A percentile compares a stretch with the other conserved stretches of the same genome.
phyloP scores from a whole-genome alignment of 2,329 filamentous ascomycete genomes.

The Xylaria arbuscula region DNA sequence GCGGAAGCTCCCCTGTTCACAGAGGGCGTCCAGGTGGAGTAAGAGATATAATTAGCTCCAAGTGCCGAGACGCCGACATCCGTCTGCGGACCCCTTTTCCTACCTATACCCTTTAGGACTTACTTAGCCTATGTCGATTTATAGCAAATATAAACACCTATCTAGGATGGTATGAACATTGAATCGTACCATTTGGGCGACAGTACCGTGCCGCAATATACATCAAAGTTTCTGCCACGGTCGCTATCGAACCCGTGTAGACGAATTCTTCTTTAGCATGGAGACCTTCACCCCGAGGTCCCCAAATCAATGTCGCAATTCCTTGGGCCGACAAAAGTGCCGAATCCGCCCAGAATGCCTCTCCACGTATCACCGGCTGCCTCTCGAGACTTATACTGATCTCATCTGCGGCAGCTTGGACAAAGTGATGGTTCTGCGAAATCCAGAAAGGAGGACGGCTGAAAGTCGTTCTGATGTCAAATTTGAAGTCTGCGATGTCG shows the following conservation, averaged over 20 bases:
- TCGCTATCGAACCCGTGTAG: constrained; percentile 16
- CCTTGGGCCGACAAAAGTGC: constrained; percentile 20
- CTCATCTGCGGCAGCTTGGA: too few species aligned
- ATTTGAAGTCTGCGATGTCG: too few species aligned
- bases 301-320: constrained; percentile 25
- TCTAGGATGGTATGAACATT: too few species aligned
- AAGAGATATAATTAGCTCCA: background rate
- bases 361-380: too few species aligned
- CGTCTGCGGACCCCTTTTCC: background rate
- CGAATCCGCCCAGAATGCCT: too few species aligned
- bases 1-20: too few species aligned
- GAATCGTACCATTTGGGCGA: background rate
- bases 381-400: too few species aligned
- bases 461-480: too few species aligned
- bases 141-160: too few species aligned
- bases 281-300: constrained; percentile 21
- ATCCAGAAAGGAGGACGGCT: too few species aligned
- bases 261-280: constrained; percentile 25
- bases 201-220: constrained; percentile 11
- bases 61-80: background rate
- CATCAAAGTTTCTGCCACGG: constrained; percentile 12
- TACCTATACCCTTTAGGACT: background rate
- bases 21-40: too few species aligned
- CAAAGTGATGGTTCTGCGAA: too few species aligned
- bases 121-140: background rate